Percentiles rank a stretch among this genome's conserved stretches.
Conservation (phyloP, 2,329 filamentous ascomycete genomes). For the Colletotrichum lini region DNA sequence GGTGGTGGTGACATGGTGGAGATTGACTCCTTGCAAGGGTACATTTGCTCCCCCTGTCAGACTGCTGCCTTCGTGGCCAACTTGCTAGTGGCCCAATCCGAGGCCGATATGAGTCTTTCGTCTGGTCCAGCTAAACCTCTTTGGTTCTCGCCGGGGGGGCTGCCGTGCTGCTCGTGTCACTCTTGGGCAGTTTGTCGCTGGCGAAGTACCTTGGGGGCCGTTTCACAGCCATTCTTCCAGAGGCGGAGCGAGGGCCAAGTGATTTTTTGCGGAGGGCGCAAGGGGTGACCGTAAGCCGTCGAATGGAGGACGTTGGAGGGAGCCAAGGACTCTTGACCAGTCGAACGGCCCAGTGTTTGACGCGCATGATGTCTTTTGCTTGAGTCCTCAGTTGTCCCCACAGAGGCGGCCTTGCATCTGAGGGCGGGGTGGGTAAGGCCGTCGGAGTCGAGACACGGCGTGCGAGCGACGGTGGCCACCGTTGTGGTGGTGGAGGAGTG, state of each 20-base stretch:
- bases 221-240: constrained; percentile 26
- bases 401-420: constrained; percentile 6
- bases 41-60: constrained; percentile 25
- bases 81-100: constrained; percentile 5
- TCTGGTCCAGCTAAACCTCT: constrained; percentile 19
- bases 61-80: constrained; percentile 29
- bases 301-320: constrained; percentile 34
- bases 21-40: constrained; percentile 34
- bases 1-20: constrained; percentile 28
- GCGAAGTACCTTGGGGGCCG: constrained; percentile 9
- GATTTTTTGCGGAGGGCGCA: constrained; percentile 27
- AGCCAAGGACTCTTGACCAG: constrained; percentile 27
- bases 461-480: not conserved
- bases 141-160: constrained; percentile 14
- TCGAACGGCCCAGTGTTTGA: not conserved
- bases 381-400: constrained; percentile 22
- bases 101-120: constrained; percentile 33
- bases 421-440: constrained; percentile 9
- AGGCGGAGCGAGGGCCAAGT: constrained; percentile 27
- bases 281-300: constrained; percentile 35
- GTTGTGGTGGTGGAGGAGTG: not conserved
- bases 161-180: constrained; percentile 9
- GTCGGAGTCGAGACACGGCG: constrained; percentile 16
- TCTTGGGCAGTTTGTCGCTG: constrained; percentile 2
- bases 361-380: constrained; percentile 12